Evolutionary conservation across 2,329 filamentous ascomycete genomes (phyloP).

Genomic region (Grosmannia serpens): DNA sequence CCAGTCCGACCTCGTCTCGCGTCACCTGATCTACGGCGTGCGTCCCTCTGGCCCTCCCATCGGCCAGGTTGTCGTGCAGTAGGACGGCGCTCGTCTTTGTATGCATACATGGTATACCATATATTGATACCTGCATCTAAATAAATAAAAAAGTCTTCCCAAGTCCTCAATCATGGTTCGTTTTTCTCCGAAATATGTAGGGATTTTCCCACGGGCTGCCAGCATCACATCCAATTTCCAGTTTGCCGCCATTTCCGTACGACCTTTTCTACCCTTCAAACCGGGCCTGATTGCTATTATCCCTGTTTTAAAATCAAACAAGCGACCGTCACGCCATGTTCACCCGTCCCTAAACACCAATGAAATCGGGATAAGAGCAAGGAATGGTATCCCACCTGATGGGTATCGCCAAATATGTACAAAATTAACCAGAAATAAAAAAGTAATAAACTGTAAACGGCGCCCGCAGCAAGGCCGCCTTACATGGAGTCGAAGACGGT

Average conservation of each 20-base stretch:
- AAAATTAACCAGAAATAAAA: background rate
- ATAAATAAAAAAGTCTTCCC: background rate
- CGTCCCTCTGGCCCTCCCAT: slow-evolving; percentile 21
- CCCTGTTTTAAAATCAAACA: background rate
- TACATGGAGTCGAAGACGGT: background rate
- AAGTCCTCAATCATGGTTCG: too few species aligned
- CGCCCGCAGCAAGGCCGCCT: background rate
- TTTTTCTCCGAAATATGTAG: too few species aligned
- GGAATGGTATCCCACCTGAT: background rate
- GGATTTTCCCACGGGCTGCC: too few species aligned
- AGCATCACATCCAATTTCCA: background rate
- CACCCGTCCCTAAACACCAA: background rate
- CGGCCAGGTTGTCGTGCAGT: slow-evolving; percentile 26
- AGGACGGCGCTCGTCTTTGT: background rate
- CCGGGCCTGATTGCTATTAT: background rate
- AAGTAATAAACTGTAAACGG: background rate
- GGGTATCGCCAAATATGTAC: background rate
- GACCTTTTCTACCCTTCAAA: background rate
- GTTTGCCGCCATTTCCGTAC: background rate
- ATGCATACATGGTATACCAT: background rate
- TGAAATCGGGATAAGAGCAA: background rate
- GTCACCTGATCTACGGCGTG: slow-evolving; percentile 31
- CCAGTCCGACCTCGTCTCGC: slow-evolving; percentile 50
- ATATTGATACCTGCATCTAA: background rate
- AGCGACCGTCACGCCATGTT: background rate